Conservation (phyloP, 331 rosid species). For the Telfairia occidentalis region DNA sequence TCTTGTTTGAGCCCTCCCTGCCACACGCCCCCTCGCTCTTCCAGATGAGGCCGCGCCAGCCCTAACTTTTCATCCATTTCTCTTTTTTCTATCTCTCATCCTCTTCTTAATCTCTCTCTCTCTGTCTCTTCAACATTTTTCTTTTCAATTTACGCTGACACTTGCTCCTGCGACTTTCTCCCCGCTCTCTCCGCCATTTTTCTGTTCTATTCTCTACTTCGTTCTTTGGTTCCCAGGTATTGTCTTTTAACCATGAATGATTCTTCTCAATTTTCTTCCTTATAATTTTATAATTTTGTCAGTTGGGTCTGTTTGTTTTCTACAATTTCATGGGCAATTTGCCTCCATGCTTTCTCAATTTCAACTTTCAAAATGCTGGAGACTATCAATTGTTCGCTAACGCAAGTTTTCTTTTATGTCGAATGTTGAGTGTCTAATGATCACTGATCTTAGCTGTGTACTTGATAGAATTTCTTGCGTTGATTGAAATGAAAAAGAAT, state of each 20-base stretch:
- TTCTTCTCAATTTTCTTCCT: neutral
- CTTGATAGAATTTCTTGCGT: neutral
- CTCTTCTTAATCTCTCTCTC: too few species aligned
- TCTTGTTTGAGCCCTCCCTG: conserved; percentile 22
- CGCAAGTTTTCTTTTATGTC: neutral
- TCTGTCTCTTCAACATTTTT: too few species aligned
- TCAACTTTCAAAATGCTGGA: neutral
- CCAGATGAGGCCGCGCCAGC: neutral
- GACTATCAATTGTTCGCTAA: neutral
- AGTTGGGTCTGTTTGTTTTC: neutral
- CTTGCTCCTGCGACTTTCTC: neutral
- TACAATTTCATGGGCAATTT: neutral
- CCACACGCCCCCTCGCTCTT: conserved; percentile 39
- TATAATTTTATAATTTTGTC: neutral
- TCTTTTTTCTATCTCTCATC: neutral
- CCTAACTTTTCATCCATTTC: conserved; percentile 4
- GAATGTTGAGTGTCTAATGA: neutral
- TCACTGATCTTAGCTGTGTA: neutral
- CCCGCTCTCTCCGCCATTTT: neutral
- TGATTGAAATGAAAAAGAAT: neutral
- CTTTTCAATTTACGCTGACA: too few species aligned
- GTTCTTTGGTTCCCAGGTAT: neutral
- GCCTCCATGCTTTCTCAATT: neutral
- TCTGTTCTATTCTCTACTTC: neutral
- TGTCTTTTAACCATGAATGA: neutral